These are phyloP conservation scores for Sporormia fimetaria DNA, from an alignment of 495 filamentous ascomycete genomes.

Conservation along the genomic window DNA sequence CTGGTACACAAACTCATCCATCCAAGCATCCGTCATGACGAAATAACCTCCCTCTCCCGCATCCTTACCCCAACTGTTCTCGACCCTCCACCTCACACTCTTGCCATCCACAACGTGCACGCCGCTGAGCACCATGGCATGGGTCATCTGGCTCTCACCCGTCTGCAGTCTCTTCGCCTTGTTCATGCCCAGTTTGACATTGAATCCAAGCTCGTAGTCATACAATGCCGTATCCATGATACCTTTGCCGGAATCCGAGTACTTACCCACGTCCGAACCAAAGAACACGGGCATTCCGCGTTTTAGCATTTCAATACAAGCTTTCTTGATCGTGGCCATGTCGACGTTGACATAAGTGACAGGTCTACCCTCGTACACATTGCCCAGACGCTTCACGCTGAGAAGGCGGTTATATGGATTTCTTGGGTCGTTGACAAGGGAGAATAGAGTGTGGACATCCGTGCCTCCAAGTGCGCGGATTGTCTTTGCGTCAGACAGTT, in stretches of 20 bases:
- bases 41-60: slow-evolving; percentile 68
- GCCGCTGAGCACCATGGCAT: slow-evolving; percentile 81
- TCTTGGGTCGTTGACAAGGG: slow-evolving; percentile 73
- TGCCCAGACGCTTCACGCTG: slow-evolving; percentile 67
- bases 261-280: slow-evolving; percentile 78
- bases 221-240: slow-evolving; percentile 65
- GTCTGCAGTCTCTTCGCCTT: slow-evolving; percentile 61
- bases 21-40: slow-evolving; percentile 77
- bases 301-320: slow-evolving; percentile 64
- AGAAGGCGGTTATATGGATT: slow-evolving; percentile 58
- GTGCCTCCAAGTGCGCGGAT: slow-evolving; percentile 42
- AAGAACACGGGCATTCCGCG: slow-evolving; percentile 75
- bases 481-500: slow-evolving; percentile 39
- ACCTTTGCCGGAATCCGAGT: slow-evolving; percentile 49
- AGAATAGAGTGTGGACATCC: slow-evolving; percentile 53
- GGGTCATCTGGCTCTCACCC: slow-evolving; percentile 71
- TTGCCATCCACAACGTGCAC: slow-evolving; percentile 60
- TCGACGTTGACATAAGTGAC: slow-evolving; percentile 75
- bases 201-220: slow-evolving; percentile 70
- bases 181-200: slow-evolving; percentile 54
- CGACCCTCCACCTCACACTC: slow-evolving; percentile 66
- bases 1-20: slow-evolving; percentile 82
- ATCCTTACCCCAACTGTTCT: slow-evolving; percentile 67
- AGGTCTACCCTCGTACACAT: slow-evolving; percentile 57
- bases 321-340: slow-evolving; percentile 56